Evolutionary conservation across 2,329 filamentous ascomycete species (phyloP).

Genomic region (Thielaviopsis musarum): DNA sequence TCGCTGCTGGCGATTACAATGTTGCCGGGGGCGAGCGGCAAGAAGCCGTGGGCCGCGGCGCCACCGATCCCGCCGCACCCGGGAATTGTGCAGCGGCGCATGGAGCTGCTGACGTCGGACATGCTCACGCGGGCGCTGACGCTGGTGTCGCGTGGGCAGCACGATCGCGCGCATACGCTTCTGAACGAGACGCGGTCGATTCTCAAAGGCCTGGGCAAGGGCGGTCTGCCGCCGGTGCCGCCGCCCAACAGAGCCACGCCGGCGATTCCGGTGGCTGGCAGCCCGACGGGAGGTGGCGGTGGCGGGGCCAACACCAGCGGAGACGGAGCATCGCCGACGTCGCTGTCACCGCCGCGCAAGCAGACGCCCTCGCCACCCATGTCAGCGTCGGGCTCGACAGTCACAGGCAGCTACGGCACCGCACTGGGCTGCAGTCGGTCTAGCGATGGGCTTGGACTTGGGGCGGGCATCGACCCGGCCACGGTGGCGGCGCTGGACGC

Average conservation of each 20-base stretch:
- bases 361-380: constrained; percentile 37
- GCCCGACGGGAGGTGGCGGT: neutral
- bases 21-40: constrained; percentile 53
- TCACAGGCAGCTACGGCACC: constrained; percentile 23
- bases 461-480: constrained; percentile 63
- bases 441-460: constrained; percentile 38
- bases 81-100: constrained; percentile 84
- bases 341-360: constrained; percentile 35
- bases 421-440: constrained; percentile 34
- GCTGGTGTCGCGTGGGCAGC: constrained; percentile 76
- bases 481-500: constrained; percentile 79
- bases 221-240: constrained; percentile 77
- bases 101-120: constrained; percentile 94
- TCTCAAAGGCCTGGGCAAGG: constrained; percentile 88
- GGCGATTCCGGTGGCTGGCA: constrained; percentile 17
- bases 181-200: constrained; percentile 89
- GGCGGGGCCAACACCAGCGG: neutral
- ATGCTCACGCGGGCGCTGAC: constrained; percentile 91
- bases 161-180: constrained; percentile 84
- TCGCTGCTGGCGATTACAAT: constrained; percentile 91
- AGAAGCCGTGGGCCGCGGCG: constrained; percentile 46
- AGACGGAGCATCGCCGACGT: constrained; percentile 22
- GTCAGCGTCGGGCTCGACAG: constrained; percentile 27
- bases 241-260: constrained; percentile 26
- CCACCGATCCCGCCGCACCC: constrained; percentile 91